These are phyloP conservation scores for Plasmodium inui DNA, from an alignment of 169 alveolate genomes.

Conservation along the genomic window DNA sequence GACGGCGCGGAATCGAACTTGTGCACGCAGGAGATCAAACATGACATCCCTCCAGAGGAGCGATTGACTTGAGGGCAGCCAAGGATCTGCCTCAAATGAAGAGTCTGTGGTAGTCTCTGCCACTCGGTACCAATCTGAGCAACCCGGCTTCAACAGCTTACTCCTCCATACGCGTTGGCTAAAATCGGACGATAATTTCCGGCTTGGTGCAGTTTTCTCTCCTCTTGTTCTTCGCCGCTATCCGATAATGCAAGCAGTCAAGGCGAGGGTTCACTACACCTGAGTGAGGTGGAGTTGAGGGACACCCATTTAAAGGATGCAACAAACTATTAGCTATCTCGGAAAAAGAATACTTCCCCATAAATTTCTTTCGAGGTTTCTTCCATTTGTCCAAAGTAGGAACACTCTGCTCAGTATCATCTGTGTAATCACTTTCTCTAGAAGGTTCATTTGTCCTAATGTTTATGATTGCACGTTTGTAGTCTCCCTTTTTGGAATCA, in stretches of 20 bases:
- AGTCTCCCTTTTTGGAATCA: slow-evolving; percentile 8
- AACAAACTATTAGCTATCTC: slow-evolving; percentile 39
- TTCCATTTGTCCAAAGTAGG: background rate
- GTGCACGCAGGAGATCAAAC: background rate
- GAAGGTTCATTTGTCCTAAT: background rate
- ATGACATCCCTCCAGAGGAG: background rate
- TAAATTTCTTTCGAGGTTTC: slow-evolving; percentile 42
- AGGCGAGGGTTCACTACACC: background rate
- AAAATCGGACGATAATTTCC: slow-evolving; percentile 47
- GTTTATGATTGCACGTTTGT: slow-evolving; percentile 8
- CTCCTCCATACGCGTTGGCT: background rate
- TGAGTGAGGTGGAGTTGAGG: background rate
- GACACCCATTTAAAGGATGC: slow-evolving; percentile 4
- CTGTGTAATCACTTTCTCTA: slow-evolving; percentile 8
- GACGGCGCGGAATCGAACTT: background rate
- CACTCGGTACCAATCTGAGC: background rate
- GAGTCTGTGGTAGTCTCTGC: background rate
- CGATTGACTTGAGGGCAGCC: background rate
- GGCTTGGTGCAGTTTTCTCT: background rate
- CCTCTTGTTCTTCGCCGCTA: background rate
- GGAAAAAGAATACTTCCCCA: slow-evolving; percentile 67
- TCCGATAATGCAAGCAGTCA: background rate
- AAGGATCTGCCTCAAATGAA: background rate
- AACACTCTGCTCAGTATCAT: background rate
- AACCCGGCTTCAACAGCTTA: background rate